Percentiles rank a stretch among this genome's conserved stretches.
Conservation (phyloP, 306 rosid species). For the Malus fusca region DNA sequence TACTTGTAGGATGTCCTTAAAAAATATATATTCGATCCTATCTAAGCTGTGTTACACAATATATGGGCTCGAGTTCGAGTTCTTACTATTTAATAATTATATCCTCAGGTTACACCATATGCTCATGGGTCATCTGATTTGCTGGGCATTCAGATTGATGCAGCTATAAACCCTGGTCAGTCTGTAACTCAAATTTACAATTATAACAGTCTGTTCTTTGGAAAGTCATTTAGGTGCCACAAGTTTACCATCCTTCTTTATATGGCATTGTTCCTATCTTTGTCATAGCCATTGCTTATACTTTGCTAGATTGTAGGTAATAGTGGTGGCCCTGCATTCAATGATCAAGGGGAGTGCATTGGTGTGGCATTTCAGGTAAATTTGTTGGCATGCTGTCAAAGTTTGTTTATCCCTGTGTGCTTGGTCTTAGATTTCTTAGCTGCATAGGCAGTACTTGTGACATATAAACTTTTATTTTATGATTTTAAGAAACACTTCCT, state of each 20-base stretch:
- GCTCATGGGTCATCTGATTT: conserved; percentile 96
- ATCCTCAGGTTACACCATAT: conserved; percentile 85
- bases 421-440: conserved; percentile 14
- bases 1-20: background rate
- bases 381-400: conserved; percentile 27
- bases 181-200: conserved; percentile 6
- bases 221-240: background rate
- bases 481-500: conserved; percentile 44
- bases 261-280: background rate
- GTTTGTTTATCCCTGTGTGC: background rate
- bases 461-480: background rate
- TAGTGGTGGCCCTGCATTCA: conserved; percentile 99
- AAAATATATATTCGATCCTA: background rate
- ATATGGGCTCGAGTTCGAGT: background rate
- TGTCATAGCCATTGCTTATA: conserved; percentile 34
- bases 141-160: conserved; percentile 97
- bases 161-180: conserved; percentile 98
- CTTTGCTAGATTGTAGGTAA: conserved; percentile 69
- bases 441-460: background rate
- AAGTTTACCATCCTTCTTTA: conserved; percentile 4
- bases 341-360: conserved; percentile 92
- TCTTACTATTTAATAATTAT: conserved; percentile 2
- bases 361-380: conserved; percentile 99
- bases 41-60: conserved; percentile 14
- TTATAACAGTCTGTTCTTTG: background rate